Percentiles rank a stretch among this genome's conserved stretches.
Evolutionary conservation across 208 protist genomes (phyloP).

Genomic region (Angomonas ambiguus): DNA sequence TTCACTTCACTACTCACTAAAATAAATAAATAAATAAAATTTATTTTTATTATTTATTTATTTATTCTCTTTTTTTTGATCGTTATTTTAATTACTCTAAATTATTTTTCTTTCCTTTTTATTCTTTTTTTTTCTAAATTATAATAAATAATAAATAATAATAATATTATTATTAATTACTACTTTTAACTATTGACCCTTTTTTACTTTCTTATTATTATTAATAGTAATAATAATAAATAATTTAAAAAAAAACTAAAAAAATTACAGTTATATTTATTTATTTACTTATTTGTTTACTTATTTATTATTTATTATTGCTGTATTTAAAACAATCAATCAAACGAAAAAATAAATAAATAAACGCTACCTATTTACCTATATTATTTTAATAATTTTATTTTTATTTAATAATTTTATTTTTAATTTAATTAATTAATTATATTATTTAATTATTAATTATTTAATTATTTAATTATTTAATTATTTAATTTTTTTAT

Average conservation of each 20-base stretch:
- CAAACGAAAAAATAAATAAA: no score
- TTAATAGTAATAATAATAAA: no score
- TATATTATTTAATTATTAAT: constrained; percentile 6
- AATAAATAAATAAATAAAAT: constrained; percentile 9
- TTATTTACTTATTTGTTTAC: not conserved
- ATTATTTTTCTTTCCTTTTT: constrained; percentile 8
- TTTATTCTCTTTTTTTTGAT: not conserved
- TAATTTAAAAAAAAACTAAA: no score
- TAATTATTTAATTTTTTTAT: no score
- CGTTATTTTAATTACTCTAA: not conserved
- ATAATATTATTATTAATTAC: no score
- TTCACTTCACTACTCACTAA: not conserved
- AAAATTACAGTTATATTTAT: no score
- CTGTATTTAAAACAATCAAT: no score
- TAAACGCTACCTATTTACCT: no score
- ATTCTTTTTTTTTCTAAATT: constrained; percentile 5
- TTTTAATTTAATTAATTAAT: constrained; percentile 9
- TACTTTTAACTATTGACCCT: no score
- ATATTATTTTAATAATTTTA: constrained; percentile 17
- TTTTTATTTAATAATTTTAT: constrained; percentile 16
- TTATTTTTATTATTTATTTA: not conserved
- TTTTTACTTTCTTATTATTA: not conserved
- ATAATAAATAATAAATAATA: not conserved
- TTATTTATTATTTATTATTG: no score
- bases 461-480: not conserved